Base-by-base conservation (phyloP, 73 alveolate genomes). In the Diophrys sp. region DNA sequence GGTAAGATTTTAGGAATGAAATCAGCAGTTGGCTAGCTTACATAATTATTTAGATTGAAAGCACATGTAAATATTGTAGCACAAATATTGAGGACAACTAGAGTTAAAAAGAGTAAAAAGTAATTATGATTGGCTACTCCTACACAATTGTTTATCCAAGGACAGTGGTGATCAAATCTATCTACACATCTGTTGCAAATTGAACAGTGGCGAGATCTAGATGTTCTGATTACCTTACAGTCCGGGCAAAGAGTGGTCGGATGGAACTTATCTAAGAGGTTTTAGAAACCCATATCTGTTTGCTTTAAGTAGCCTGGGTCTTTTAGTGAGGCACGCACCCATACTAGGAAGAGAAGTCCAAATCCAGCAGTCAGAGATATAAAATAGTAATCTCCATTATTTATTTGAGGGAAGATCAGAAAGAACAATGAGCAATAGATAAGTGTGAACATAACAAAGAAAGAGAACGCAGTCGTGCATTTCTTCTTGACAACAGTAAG, bases 141-240 rank as follows among this genome's bases (percentile, higher is more conserved):
- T 0, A 93, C 93, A 80, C 98, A 93, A 74, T 93, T 93, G 27
- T 94, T 94, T 27, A 91, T 34, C 87, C 87, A 81, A 23, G 90
- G 90, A 75, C 90, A 81, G 75, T 89, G 90, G 80, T 92, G 97
- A 72, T 93, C 98, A 31, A 87, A 87, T 73, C 92, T 79, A 75
- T 90, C 88, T 23, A 93, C 92, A 73, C 98, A 93, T 75, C 79
- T 75, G 88, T 93, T 85, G 81, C 98, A 93, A 29, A 62, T 80
- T 14, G 93, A 87, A 81, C 98, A 93, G 84, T 93, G 98, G 23
- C 96, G 67, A 24, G 96, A 77, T 54, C 98, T 71, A n/a, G 88
- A 73, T 25, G 98, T 94, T 73, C 98, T 79, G 55, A 93, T 84
- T 25, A 91, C 83, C 75, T 92, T 81, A 70, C 98, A 94, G 31